A percentile compares a stretch with the other conserved stretches of the same genome.
These are phyloP conservation scores for Penicillium sp. DNA, from an alignment of 2,329 filamentous ascomycete genomes.

Conservation along the genomic window DNA sequence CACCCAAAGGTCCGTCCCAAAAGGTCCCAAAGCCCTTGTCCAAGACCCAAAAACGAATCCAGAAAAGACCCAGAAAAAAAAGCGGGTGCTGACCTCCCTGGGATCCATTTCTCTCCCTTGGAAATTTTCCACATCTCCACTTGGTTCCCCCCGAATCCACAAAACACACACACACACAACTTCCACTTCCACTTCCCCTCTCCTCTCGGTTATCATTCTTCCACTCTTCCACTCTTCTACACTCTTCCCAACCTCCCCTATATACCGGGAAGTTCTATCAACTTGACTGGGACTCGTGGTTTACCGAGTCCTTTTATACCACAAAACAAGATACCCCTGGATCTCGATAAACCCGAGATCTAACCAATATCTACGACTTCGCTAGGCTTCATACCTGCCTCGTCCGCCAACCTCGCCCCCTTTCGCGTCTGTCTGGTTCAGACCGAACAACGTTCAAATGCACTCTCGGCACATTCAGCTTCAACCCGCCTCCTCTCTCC, in stretches of 20 bases:
- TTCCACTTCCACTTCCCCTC: neutral
- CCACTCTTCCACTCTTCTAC: too few species aligned
- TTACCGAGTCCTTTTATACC: neutral
- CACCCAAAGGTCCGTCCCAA: constrained; percentile 1
- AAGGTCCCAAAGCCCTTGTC: neutral
- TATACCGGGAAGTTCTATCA: neutral
- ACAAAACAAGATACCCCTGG: neutral
- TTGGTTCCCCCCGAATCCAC: constrained; percentile 1
- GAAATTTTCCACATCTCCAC: constrained; percentile 5
- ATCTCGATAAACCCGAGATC: constrained; percentile 10
- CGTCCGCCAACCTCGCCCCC: neutral
- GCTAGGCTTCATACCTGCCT: constrained; percentile 4
- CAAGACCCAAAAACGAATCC: neutral
- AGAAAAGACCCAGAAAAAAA: constrained; percentile 5
- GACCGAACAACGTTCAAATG: constrained; percentile 52
- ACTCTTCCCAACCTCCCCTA: neutral
- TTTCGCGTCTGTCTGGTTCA: constrained; percentile 28
- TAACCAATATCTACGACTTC: neutral
- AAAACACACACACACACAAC: constrained; percentile 1
- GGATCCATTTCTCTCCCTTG: constrained; percentile 14
- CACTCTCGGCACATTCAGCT: constrained; percentile 47
- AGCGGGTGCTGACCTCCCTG: neutral
- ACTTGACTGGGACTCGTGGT: constrained; percentile 6
- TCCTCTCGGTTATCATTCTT: neutral
- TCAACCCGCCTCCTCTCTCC: constrained; percentile 49